Base-by-base conservation (phyloP, 1,284 basidiomycete species). In the Boletus semigastroideus region DNA sequence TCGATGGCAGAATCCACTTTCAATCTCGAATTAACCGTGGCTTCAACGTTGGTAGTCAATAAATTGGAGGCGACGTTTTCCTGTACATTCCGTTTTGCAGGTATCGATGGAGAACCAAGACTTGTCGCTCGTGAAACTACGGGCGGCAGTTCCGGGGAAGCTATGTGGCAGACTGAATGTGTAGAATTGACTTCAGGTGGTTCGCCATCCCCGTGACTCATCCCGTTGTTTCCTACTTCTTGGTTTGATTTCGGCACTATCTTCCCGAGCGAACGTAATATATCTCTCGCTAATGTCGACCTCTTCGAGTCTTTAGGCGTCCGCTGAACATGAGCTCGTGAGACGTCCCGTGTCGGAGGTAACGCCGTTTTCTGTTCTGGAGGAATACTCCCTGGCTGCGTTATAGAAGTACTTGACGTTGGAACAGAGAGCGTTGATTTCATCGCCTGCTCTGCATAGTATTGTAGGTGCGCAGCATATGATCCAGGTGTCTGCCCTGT, bases 281-380 rank as follows among this genome's bases (percentile, higher is more conserved):
- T 66, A 54, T 78, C 77, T 36, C 63, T 69, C 14, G 77, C 78
- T 19, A 78, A 63, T 33, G 71, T 73, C 17, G 59, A 64, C 52
- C 61, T 72, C 47, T 75, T 67, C 4, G 71, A 73, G 25, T 72
- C 64, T 30, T 64, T 65, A 4, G 76, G 74, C 1, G 69, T 68
- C 53, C 65, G 66, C 20, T 49, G 20, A 20, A 40, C n/a, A 22
- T 37, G 42, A 20, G 11, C 20, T 16, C 38, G 50, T 30, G 45
- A 36, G 11, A 17, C 17, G 20, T 44, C 42, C 28, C 40, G 44
- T 42, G 44, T 36, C n/a, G 58, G 57, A 37, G 57, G 56, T 34
- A 22, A 37, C n/a, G 28, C 20, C 16, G 3, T 13, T 38, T 37
- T 31, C 40, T 46, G 48, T 8, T 31, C 37, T 33, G 30, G 16